Evolutionary conservation across 768 basidiomycete species (phyloP).

Genomic region (Mycena rosella): DNA sequence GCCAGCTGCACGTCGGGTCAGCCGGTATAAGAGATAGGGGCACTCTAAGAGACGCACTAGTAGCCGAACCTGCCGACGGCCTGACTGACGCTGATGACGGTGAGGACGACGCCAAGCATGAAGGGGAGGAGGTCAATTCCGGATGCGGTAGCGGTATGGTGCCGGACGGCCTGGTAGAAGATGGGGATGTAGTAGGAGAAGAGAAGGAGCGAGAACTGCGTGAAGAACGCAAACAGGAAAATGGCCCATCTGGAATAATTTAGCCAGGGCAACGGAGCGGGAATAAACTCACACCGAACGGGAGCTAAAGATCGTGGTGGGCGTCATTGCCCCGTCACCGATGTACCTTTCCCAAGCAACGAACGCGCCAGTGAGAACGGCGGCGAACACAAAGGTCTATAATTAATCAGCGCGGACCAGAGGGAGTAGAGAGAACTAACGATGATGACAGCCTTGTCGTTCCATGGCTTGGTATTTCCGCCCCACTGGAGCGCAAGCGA

Average conservation of each 20-base stretch:
- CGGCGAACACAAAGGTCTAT: slow-evolving; percentile 29
- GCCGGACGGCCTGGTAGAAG: slow-evolving; percentile 32
- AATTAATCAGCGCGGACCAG: neutral
- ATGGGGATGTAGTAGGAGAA: slow-evolving; percentile 38
- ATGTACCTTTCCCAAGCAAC: slow-evolving; percentile 32
- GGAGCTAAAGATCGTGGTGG: slow-evolving; percentile 33
- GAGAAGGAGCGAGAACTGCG: slow-evolving; percentile 20
- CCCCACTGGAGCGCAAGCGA: slow-evolving; percentile 60
- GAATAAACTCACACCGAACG: slow-evolving; percentile 3
- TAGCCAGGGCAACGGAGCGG: neutral
- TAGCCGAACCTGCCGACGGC: slow-evolving; percentile 25
- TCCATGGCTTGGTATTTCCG: slow-evolving; percentile 60
- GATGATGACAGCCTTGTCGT: slow-evolving; percentile 34
- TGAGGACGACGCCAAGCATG: slow-evolving; percentile 17
- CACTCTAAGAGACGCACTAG: slow-evolving; percentile 30
- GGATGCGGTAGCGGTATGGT: slow-evolving; percentile 29
- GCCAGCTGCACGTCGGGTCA: slow-evolving; percentile 12
- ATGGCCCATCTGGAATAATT: slow-evolving; percentile 14
- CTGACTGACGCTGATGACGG: slow-evolving; percentile 17
- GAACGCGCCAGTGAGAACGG: slow-evolving; percentile 16
- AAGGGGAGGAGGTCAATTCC: slow-evolving; percentile 37
- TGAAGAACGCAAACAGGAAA: slow-evolving; percentile 18
- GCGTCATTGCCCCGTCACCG: slow-evolving; percentile 34
- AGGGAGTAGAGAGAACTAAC: slow-evolving; percentile 1
- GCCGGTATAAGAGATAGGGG: neutral